Base-by-base conservation (phyloP, 805 yeast species). In the Cyberlindnera japonica region DNA sequence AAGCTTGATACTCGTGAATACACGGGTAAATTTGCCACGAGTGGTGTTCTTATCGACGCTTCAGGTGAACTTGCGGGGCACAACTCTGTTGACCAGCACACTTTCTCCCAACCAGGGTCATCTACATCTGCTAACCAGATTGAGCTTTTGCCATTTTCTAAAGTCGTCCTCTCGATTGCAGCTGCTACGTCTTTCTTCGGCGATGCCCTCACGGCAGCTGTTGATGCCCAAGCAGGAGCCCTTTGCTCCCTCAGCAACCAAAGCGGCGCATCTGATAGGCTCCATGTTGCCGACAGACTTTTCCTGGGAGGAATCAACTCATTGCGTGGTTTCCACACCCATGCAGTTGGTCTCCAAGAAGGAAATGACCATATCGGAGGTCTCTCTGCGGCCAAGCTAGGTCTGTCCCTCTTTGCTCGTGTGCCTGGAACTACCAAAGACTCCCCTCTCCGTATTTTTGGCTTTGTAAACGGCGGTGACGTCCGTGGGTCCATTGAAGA, bases 231-330 rank as follows among this genome's bases (percentile, higher is more conserved):
- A 27, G 61, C 72, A 17, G 95, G 91, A 16, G 63, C 67, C 16
- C 67, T 83, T 37, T 38, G 40, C 28, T 39, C 46, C 10, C 28
- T 47, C 10, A 58, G 64, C 44, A 44, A 56, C n/a, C n/a, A n/a
- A n/a, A n/a, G n/a, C 8, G 50, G 58, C n/a, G 49, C 52, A 3
- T 56, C 57, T 33, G 55, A 64, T 10, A 43, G 35, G 40, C 63
- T 85, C 1, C 89, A 83, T 52, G 58, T 79, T 26, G 68, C 78
- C 41, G 96, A 88, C 58, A 70, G 80, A 45, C 85, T 87, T 57
- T 81, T 77, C 56, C 67, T 86, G 37, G 89, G 93, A 13, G 95
- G 93, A 0, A 62, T 73, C 19, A 63, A 70, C 36, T 74, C 78
- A 6, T 70, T 84, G 37, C 69, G 75, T 45, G 91, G 90, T 1